Base-by-base conservation (phyloP, 805 yeast species). In the Myxozyma udenii region DNA sequence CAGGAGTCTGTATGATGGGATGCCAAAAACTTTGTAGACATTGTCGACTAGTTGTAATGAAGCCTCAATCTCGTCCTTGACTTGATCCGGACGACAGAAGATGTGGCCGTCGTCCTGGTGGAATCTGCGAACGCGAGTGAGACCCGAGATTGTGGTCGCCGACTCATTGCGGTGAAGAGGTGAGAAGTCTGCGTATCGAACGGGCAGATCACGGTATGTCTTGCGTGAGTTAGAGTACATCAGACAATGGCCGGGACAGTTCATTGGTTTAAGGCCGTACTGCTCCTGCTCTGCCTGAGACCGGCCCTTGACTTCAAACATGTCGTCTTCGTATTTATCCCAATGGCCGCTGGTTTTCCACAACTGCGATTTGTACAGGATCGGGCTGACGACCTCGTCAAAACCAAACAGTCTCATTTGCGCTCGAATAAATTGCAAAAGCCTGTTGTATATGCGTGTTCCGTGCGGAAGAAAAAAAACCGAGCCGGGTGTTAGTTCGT, bases 71-170 rank as follows among this genome's bases (percentile, higher is more conserved):
- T 91, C 98, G 48, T 73, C 70, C 68, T 83, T 95, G 63, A 91
- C 88, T 76, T 91, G 98, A 58, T 85, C 95, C 62, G 79, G 83
- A 50, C 88, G 83, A 78, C 98, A 93, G 85, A 91, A 91, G 62
- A 91, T 91, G 71, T 91, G 98, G 43, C 96, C 97, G 74, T 91
- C 98, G 72, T 91, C 98, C 76, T 91, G 98, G 73, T 91, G 98
- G 86, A 91, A 91, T 73, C 98, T 83, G 75, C 98, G 86, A 42
- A 93, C 98, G 75, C 98, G 85, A 50, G 98, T 93, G 70, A 91
- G 81, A 45, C 93, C 93, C 38, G 96, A 82, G 61, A 91, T 77
- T 11, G 98, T 97, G 72, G 98, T 98, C 38, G 93, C 83, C 64
- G 85, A 87, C 73, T 91, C 98, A 71, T 91, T 91, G 78, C 60